Conservation (phyloP, 2,329 filamentous ascomycete genomes). For the Coniochaeta prunicola region DNA sequence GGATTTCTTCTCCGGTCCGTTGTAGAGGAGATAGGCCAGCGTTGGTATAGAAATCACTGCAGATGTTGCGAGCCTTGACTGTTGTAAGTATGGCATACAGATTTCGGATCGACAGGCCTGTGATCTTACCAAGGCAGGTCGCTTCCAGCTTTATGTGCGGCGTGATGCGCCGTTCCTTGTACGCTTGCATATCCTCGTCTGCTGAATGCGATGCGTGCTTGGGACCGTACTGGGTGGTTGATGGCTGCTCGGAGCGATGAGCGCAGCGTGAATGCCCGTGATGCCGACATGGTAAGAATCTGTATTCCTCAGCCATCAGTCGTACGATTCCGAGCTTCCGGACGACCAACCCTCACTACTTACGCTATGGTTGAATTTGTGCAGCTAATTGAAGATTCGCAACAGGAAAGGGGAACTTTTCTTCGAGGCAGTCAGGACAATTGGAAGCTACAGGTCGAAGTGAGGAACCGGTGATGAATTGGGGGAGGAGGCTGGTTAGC, state of each 20-base stretch:
- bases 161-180: slow-evolving; percentile 5
- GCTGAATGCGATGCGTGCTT: not conserved
- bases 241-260: not conserved
- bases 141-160: slow-evolving; percentile 2
- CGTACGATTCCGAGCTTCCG: not conserved
- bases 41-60: slow-evolving; percentile 9
- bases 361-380: not conserved
- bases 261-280: not conserved
- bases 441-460: not conserved
- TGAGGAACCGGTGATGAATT: not conserved
- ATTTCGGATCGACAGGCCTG: not conserved
- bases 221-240: not conserved
- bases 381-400: not conserved
- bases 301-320: not conserved
- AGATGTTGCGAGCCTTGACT: slow-evolving; percentile 11
- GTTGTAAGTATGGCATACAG: not conserved
- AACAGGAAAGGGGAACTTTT: not conserved
- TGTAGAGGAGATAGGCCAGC: slow-evolving; percentile 8
- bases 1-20: not conserved
- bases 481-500: not conserved
- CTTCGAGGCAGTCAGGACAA: not conserved
- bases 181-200: slow-evolving; percentile 11
- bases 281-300: not conserved
- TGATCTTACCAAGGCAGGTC: slow-evolving; percentile 13
- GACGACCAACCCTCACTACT: not conserved